Percentiles rank a stretch among this genome's conserved stretches.
These are phyloP conservation scores for Bretziella fagacearum DNA, from an alignment of 2,329 filamentous ascomycete species.

Conservation along the genomic window DNA sequence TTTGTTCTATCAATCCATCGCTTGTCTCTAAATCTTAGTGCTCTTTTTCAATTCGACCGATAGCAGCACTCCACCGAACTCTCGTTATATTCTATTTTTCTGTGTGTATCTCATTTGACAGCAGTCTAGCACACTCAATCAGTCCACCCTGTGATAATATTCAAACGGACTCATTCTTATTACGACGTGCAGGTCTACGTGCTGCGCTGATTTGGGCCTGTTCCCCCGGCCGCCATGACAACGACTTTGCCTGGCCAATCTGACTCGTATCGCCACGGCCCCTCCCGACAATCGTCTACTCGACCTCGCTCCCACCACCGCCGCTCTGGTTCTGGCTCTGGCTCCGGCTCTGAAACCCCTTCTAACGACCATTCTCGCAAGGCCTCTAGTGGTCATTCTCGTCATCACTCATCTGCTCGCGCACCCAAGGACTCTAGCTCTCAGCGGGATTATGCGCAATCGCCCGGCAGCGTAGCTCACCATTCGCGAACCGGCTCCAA, in stretches of 20 bases:
- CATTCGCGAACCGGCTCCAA: conserved; percentile 8
- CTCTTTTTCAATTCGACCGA: too few species aligned
- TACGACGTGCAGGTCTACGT: conserved; percentile 4
- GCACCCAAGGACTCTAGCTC: conserved; percentile 12
- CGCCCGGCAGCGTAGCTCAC: conserved; percentile 12
- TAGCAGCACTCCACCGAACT: too few species aligned
- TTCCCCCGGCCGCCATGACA: conserved; percentile 13
- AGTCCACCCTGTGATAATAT: not conserved
- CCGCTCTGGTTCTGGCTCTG: conserved; percentile 12
- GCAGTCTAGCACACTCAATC: too few species aligned
- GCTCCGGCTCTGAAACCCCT: conserved; percentile 10
- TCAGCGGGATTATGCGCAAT: conserved; percentile 12
- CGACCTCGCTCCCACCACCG: conserved; percentile 13
- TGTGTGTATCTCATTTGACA: too few species aligned
- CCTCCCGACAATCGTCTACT: conserved; percentile 12
- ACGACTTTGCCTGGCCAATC: conserved; percentile 13
- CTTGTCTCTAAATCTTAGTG: not conserved
- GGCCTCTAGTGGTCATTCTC: conserved; percentile 8
- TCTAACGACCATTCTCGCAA: conserved; percentile 2
- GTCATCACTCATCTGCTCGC: conserved; percentile 10
- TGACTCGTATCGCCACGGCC: conserved; percentile 12
- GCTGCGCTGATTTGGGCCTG: conserved; percentile 1
- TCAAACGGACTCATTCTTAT: not conserved
- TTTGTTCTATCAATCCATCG: not conserved
- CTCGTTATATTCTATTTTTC: too few species aligned